Conservation (phyloP, 305 asterid species). For the Solanum hybrid region DNA sequence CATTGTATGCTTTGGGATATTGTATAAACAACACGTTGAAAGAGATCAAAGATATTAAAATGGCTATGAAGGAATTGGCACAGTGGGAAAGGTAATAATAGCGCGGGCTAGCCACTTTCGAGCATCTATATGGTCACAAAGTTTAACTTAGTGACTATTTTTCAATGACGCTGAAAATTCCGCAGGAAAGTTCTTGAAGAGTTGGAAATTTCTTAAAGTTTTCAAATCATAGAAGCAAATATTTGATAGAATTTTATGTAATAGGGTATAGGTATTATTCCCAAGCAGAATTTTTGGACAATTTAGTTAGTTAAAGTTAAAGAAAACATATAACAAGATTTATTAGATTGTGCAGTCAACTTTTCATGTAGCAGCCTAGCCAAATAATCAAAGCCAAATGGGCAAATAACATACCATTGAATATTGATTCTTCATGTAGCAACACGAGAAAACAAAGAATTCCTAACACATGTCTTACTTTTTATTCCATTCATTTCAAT, state of each 20-base stretch:
- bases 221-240: background rate
- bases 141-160: background rate
- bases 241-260: background rate
- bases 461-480: too few species aligned
- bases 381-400: background rate
- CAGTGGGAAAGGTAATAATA: slow-evolving; percentile 18
- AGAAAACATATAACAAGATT: background rate
- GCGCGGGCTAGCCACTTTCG: background rate
- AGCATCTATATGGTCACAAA: accelerated
- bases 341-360: background rate
- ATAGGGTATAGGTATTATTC: background rate
- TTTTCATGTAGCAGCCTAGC: background rate
- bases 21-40: slow-evolving; percentile 35
- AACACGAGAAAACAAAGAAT: too few species aligned
- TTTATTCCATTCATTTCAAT: too few species aligned
- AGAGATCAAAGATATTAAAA: slow-evolving; percentile 28
- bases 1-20: slow-evolving; percentile 35
- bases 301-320: background rate
- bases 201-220: background rate
- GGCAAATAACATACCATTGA: background rate
- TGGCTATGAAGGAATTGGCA: slow-evolving; percentile 24
- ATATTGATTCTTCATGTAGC: too few species aligned
- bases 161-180: background rate
- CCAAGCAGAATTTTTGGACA: background rate
- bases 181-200: accelerated